Conservation (phyloP, 2,329 filamentous ascomycete species). For the Talaromyces sp. region DNA sequence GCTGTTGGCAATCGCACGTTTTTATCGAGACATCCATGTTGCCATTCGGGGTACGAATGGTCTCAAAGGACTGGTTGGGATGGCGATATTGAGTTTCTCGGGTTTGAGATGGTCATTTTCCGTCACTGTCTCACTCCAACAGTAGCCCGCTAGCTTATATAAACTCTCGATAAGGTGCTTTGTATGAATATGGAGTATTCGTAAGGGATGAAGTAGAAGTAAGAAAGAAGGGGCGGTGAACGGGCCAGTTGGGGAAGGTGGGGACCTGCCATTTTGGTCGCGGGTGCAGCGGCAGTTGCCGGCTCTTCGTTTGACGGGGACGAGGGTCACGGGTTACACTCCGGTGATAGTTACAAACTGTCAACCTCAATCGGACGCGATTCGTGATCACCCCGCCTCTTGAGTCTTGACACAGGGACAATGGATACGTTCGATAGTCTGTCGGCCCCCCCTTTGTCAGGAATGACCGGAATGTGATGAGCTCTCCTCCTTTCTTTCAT, state of each 20-base stretch:
- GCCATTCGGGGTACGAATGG: too few species aligned
- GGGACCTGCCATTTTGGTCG: neutral
- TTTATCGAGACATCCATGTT: too few species aligned
- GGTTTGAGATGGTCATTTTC: too few species aligned
- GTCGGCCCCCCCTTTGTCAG: neutral
- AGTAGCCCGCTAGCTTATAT: too few species aligned
- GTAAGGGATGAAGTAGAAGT: too few species aligned
- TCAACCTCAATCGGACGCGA: neutral
- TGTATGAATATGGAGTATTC: too few species aligned
- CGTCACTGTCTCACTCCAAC: neutral
- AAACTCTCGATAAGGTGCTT: too few species aligned
- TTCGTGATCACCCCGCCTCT: neutral
- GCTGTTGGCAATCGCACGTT: too few species aligned
- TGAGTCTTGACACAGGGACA: neutral
- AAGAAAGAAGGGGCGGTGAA: neutral
- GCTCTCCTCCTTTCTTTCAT: neutral
- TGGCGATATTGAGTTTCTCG: too few species aligned
- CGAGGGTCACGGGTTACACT: neutral
- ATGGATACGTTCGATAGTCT: neutral
- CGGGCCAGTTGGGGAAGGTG: neutral
- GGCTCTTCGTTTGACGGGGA: neutral
- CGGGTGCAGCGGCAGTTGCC: conserved; percentile 3
- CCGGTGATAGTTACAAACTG: neutral
- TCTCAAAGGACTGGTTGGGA: too few species aligned
- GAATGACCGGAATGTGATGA: neutral